Conservation (phyloP, 192 early-diverging fungal species). For the Umbelopsis isabellina region DNA sequence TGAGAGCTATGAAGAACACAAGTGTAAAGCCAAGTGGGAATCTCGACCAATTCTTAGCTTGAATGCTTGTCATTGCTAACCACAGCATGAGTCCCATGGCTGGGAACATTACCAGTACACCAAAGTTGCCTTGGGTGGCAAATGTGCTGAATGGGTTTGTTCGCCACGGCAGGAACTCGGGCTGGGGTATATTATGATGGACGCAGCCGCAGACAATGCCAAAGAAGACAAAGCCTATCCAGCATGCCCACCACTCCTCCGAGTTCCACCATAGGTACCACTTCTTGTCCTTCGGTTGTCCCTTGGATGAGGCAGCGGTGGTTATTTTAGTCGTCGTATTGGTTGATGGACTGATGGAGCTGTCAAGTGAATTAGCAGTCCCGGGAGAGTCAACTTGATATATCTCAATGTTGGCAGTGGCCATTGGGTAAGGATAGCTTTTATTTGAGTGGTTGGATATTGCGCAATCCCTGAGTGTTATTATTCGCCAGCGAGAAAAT, state of each 20-base stretch:
- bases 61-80: conserved; percentile 40
- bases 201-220: conserved; percentile 46
- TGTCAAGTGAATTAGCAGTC: conserved; percentile 18
- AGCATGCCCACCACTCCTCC: conserved; percentile 61
- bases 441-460: conserved; percentile 8
- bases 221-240: conserved; percentile 58
- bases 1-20: conserved; percentile 45
- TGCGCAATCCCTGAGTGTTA: background rate
- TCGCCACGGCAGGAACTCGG: conserved; percentile 46
- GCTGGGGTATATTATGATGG: conserved; percentile 43
- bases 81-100: conserved; percentile 49
- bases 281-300: conserved; percentile 13
- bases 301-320: background rate
- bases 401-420: background rate
- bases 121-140: conserved; percentile 37
- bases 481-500: background rate
- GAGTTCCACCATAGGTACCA: conserved; percentile 58
- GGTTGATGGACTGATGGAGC: background rate
- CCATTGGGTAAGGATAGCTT: background rate
- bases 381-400: background rate
- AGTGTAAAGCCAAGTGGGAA: conserved; percentile 49
- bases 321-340: background rate
- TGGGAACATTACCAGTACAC: conserved; percentile 47
- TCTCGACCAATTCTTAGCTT: conserved; percentile 37
- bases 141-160: conserved; percentile 52